These are phyloP conservation scores for Pythium apleroticum DNA, from an alignment of 352 stramenopile species.

Conservation along the genomic window DNA sequence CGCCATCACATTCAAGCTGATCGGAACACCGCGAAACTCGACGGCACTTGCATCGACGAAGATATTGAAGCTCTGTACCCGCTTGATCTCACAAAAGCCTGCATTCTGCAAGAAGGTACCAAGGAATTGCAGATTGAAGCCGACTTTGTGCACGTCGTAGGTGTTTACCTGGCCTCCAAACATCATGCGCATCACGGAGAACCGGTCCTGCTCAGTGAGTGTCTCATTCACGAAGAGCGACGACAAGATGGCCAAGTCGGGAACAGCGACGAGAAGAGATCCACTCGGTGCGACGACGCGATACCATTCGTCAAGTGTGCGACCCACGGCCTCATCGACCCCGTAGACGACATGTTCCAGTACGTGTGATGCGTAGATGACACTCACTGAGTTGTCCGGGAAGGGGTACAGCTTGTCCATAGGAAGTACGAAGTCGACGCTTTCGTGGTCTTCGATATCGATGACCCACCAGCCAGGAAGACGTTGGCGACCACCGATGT, in stretches of 20 bases:
- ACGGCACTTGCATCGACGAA: constrained; percentile 58
- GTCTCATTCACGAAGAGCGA: constrained; percentile 59
- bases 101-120: constrained; percentile 36
- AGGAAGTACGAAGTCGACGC: constrained; percentile 60
- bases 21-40: constrained; percentile 38
- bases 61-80: constrained; percentile 48
- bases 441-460: constrained; percentile 44
- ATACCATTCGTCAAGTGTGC: constrained; percentile 68
- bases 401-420: constrained; percentile 78
- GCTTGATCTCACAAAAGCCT: constrained; percentile 60
- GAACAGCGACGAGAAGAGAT: constrained; percentile 58
- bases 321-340: constrained; percentile 43
- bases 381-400: constrained; percentile 47
- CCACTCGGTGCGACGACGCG: constrained; percentile 63
- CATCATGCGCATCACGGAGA: constrained; percentile 75
- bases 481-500: constrained; percentile 56
- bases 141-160: constrained; percentile 79
- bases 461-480: constrained; percentile 67
- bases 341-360: constrained; percentile 75
- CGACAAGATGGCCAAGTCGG: constrained; percentile 59
- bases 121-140: constrained; percentile 65
- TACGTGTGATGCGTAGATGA: constrained; percentile 74
- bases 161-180: constrained; percentile 64
- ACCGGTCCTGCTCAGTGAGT: constrained; percentile 48
- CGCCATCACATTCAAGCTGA: constrained; percentile 70